phyloP scores from a whole-genome alignment of 371 early-diverging fungal genomes.

The Cokeromyces recurvatus region DNA sequence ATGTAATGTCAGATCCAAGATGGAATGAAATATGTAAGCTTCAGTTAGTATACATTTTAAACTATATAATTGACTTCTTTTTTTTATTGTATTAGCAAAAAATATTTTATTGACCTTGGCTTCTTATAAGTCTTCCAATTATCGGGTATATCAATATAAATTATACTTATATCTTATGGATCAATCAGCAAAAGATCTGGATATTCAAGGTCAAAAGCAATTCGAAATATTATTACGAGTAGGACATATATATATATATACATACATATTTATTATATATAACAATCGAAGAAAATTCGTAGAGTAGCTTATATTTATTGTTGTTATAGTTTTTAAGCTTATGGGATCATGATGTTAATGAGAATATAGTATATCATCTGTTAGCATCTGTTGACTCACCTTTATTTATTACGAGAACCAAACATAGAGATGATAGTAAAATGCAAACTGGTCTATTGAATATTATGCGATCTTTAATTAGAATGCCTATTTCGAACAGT shows the following conservation, averaged over 20 bases:
- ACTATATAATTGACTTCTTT: too few relatives aligned
- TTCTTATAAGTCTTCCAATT: neutral
- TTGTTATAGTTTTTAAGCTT: conserved; percentile 23
- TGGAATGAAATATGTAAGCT: conserved; percentile 29
- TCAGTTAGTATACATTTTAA: neutral
- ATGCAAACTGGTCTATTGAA: conserved; percentile 13
- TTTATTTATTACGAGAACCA: conserved; percentile 8
- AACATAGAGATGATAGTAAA: conserved; percentile 9
- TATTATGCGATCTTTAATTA: conserved; percentile 15
- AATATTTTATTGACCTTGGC: neutral
- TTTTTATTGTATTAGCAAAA: conserved; percentile 1
- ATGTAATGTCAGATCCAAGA: neutral
- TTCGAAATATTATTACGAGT: too few relatives aligned
- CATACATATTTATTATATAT: too few relatives aligned
- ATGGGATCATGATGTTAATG: conserved; percentile 20
- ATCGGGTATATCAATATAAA: conserved; percentile 18
- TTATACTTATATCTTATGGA: conserved; percentile 17
- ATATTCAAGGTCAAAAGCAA: neutral
- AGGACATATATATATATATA: too few relatives aligned
- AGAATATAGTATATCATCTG: conserved; percentile 15
- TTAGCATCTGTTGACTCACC: conserved; percentile 19
- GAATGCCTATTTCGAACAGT: conserved; percentile 2
- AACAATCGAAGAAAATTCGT: too few relatives aligned
- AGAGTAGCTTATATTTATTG: too few relatives aligned
- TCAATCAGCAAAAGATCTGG: neutral